Conservation (phyloP, 805 yeast species). For the Monosporozyma yasuniensis region DNA sequence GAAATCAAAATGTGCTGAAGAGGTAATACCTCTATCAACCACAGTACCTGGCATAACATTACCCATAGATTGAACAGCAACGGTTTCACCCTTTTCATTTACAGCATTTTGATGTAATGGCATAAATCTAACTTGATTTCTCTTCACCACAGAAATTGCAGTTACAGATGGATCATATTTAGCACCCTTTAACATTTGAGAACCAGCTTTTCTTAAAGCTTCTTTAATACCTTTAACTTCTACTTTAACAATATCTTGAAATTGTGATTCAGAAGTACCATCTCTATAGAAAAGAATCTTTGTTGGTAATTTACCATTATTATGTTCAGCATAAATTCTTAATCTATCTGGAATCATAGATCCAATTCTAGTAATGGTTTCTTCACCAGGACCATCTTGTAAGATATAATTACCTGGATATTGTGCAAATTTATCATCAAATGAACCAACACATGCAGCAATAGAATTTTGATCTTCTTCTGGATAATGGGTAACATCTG, state of each 20-base stretch:
- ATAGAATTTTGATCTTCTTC: conserved; percentile 18
- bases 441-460: conserved; percentile 16
- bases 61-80: conserved; percentile 19
- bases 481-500: conserved; percentile 23
- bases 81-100: conserved; percentile 13
- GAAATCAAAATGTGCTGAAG: conserved; percentile 20
- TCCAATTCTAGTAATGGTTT: conserved; percentile 15
- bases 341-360: conserved; percentile 11
- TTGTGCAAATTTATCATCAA: conserved; percentile 15
- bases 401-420: conserved; percentile 18
- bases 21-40: conserved; percentile 19
- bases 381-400: conserved; percentile 17
- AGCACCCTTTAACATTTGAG: conserved; percentile 5
- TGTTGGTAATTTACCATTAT: conserved; percentile 18
- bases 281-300: conserved; percentile 18
- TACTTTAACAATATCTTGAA: conserved; percentile 14
- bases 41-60: conserved; percentile 22
- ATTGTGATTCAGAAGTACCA: conserved; percentile 21
- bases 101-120: conserved; percentile 17
- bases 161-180: conserved; percentile 16
- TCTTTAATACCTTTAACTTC: conserved; percentile 16
- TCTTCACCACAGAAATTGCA: conserved; percentile 15
- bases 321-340: conserved; percentile 12
- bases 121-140: conserved; percentile 19
- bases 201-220: conserved; percentile 10